Evolutionary conservation across 2,329 filamentous ascomycete species (phyloP), one percentile per base, ranked within the genome.

Genomic region (Penicillium rolfsii): DNA sequence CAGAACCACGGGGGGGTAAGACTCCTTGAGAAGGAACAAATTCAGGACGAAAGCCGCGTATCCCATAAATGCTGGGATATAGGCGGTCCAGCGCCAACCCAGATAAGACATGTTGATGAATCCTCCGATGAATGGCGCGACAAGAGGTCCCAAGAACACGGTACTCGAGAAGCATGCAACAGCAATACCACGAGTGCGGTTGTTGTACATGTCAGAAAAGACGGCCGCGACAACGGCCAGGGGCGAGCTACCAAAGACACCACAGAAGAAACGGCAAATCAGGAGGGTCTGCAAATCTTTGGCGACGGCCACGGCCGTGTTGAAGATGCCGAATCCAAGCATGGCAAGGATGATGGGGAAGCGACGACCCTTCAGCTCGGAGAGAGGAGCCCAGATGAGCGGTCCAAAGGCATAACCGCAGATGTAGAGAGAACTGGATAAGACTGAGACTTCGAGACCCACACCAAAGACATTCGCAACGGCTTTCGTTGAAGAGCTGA

Each of bases 331-430:
- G 22, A 81, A 74, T 8, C 75, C 69, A 24, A 78, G 68, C 61
- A 82, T 74, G 14, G 76, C 75, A 9, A 78, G 71, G n/a, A 81
- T 19, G 73, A 80, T 70, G 79, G 84, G 35, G 81, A 79, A 28
- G 75, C 81, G 87, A 74, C 84, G 76, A 0, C 85, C 85, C 57
- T 81, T 85, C 9, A 87, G 77, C 68, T 89, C 87, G 55, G 81
- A 84, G 35, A 88, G 69, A 0, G 86, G 86, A 9, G 84, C 85
- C 84, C 84, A 87, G 3, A 89, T 64, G 16, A 89, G 67, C 83
- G 67, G 67, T 0, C 87, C 87, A 4, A 87, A 67, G 0, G 81
- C 82, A 62, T 85, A 85, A 3, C 83, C 79, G 46, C 81, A 74
- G 1, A 84, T 72, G 43, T 82, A 79, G 6, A 83, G 68, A 2